These are phyloP conservation scores for Thermomucor indicae-seudaticae DNA, from an alignment of 371 early-diverging fungal genomes.

Conservation along the genomic window DNA sequence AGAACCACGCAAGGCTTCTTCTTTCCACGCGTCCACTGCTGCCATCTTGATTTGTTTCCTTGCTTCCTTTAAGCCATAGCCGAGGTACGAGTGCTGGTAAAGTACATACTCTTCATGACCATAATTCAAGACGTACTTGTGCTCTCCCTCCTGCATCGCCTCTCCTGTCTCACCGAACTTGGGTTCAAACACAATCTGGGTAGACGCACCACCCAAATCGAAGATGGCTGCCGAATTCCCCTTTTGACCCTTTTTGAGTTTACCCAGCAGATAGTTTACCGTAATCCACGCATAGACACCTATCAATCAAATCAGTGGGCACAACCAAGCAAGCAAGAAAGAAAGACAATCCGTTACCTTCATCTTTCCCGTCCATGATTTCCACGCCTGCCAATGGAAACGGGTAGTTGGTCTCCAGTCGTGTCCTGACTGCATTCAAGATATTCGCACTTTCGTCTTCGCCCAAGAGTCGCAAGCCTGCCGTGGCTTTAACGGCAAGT, in stretches of 20 bases:
- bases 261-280: conserved; percentile 85
- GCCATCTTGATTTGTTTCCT: conserved; percentile 41
- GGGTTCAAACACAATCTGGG: conserved; percentile 96
- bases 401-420: conserved; percentile 72
- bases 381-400: conserved; percentile 81
- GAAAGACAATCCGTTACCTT: conserved; percentile 52
- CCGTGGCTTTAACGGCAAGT: conserved; percentile 94
- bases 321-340: neutral
- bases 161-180: conserved; percentile 38
- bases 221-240: conserved; percentile 84
- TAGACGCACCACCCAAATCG: conserved; percentile 95
- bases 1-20: conserved; percentile 14
- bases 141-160: conserved; percentile 56
- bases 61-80: conserved; percentile 88
- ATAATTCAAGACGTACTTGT: conserved; percentile 66
- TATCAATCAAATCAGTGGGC: conserved; percentile 5
- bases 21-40: conserved; percentile 22
- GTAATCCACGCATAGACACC: conserved; percentile 98
- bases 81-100: conserved; percentile 93
- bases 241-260: conserved; percentile 36
- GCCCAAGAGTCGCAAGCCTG: conserved; percentile 83
- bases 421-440: conserved; percentile 63
- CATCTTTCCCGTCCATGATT: conserved; percentile 95
- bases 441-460: conserved; percentile 63
- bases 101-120: conserved; percentile 67